phyloP scores from a whole-genome alignment of 176 grass and related monocot genomes.

The Calamus simplicifolius region DNA sequence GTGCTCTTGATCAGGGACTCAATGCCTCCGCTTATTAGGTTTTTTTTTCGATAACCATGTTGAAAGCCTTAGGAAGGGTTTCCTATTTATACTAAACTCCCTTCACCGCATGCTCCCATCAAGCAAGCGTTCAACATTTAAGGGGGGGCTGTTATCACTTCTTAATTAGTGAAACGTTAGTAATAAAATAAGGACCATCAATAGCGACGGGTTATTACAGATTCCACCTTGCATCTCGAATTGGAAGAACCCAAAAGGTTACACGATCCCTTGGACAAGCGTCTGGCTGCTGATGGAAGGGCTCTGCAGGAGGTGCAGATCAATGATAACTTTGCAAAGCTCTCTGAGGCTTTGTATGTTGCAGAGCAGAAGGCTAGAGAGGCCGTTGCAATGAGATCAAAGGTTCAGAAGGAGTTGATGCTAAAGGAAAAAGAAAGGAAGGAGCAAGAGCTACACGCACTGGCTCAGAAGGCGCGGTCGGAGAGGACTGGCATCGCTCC shows the following conservation, averaged over 20 bases:
- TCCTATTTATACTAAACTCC: no score
- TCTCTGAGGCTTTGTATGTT: conserved; percentile 87
- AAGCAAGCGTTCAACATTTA: no score
- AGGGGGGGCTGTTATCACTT: no score
- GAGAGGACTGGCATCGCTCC: conserved; percentile 85
- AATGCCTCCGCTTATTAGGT: no score
- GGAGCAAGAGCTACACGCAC: conserved; percentile 84
- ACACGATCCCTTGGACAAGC: conserved; percentile 91
- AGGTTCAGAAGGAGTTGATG: conserved; percentile 83
- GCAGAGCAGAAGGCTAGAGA: conserved; percentile 97
- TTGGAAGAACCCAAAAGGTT: conserved; percentile 98
- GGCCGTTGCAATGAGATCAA: conserved; percentile 88
- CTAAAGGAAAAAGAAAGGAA: conserved; percentile 95
- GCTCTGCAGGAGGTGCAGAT: conserved; percentile 96
- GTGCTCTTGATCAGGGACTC: no score
- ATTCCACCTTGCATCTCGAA: conserved; percentile 98
- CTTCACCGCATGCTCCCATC: no score
- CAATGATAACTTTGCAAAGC: conserved; percentile 95
- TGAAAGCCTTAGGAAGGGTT: no score
- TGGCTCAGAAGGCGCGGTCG: conserved; percentile 85
- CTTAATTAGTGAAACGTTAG: no score
- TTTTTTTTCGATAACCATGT: no score
- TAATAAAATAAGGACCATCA: no score
- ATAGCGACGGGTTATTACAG: no score
- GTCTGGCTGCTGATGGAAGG: conserved; percentile 83